Percentiles rank a stretch among this genome's conserved stretches.
phyloP scores from a whole-genome alignment of 169 alveolate genomes.

The Amoebophrya sp. region DNA sequence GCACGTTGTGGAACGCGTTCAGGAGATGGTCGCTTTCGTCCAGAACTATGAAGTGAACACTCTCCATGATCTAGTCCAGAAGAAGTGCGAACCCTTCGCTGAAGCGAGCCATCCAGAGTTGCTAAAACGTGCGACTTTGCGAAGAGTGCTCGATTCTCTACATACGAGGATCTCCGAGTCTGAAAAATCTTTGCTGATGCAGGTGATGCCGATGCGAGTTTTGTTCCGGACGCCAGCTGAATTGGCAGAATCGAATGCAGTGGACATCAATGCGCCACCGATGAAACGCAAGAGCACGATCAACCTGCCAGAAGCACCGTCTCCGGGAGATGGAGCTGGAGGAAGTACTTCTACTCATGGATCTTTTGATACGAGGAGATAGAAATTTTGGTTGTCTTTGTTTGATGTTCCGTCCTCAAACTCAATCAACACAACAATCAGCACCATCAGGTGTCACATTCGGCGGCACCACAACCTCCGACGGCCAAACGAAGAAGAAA shows the following conservation, averaged over 20 bases:
- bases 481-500: neutral
- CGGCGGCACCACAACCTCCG: neutral
- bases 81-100: neutral
- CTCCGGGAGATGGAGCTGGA: no score
- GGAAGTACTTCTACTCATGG: no score
- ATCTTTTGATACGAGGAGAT: no score
- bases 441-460: no score
- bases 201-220: conserved; percentile 15
- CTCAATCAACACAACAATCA: no score
- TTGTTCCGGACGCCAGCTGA: neutral
- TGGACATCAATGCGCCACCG: no score
- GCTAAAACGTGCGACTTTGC: neutral
- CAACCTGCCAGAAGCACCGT: no score
- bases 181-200: neutral
- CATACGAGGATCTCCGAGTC: neutral
- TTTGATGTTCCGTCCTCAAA: no score
- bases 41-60: neutral
- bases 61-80: neutral
- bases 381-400: no score
- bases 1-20: neutral
- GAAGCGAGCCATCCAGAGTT: neutral
- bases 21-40: neutral
- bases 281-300: no score
- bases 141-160: neutral
- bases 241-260: no score